Base-by-base conservation (phyloP, 129 eudicot genomes). In the Scalesia atractyloides region DNA sequence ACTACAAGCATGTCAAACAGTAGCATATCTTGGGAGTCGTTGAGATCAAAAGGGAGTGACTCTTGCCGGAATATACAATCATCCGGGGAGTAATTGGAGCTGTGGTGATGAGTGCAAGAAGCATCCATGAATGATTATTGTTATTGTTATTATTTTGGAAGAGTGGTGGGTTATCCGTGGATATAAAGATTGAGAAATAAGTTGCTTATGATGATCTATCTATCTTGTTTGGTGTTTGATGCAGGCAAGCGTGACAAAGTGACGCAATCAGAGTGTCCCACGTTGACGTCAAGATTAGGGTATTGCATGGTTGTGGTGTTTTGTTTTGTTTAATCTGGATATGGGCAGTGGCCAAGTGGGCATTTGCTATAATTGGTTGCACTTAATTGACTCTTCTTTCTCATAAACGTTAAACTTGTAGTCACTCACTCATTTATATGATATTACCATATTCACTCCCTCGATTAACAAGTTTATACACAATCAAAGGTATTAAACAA, bases 11-110 rank as follows among this genome's bases (percentile, higher is more conserved):
- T 75, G 61, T 81, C 84, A 3, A 78, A 81, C 7, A 86, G 90
- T 12, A 87, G 61, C 88, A 88, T 86, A 49, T 88, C 87, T 16
- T 88, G 80, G 0, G 96, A 83, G 70, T 88, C 92, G 37, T 82
- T 76, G 39, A 81, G 26, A 58, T 86, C 76, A 72, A 91, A 87
- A 0, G 92, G 89, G 13, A 88, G 85, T 11, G 79, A 67, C 64
- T 70, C 56, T 8, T 54, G 72, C 4, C 74, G 64, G 64, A 68
- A 75, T 51, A 69, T 53, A n/a, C 11, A 13, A 0, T 72, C 74
- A 41, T 81, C 73, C 6, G 81, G 70, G 11, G 80, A 81, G 62
- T 79, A 58, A 5, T 75, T 58, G 5, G 83, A 69, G 70, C 66
- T 71, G 80, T 64, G 72, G 49, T 14, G 59, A 19, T 5, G 82